phyloP scores from a whole-genome alignment of 768 basidiomycete species.

The Scleroderma bovista region DNA sequence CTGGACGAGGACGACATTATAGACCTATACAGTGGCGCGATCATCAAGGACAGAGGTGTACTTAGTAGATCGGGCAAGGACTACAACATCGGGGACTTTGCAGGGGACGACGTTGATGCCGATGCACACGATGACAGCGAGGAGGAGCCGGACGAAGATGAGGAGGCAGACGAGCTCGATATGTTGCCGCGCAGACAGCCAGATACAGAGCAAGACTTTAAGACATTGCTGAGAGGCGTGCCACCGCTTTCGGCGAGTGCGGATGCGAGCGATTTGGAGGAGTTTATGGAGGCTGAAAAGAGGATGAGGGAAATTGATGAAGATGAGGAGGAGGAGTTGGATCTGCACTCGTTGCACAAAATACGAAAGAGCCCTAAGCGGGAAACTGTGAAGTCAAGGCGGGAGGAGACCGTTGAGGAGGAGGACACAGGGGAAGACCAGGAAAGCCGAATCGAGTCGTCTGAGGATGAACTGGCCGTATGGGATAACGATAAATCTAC shows the following conservation, averaged over 20 bases:
- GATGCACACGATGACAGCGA: slow-evolving; percentile 36
- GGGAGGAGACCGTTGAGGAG: slow-evolving; percentile 7
- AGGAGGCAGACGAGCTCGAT: slow-evolving; percentile 54
- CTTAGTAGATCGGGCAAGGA: slow-evolving; percentile 38
- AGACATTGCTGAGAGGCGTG: slow-evolving; percentile 30
- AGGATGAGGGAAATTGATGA: slow-evolving; percentile 39
- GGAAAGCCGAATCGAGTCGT: slow-evolving; percentile 23
- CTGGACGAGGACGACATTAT: slow-evolving; percentile 80
- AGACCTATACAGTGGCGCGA: slow-evolving; percentile 53
- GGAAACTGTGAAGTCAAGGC: too few species aligned
- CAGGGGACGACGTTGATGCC: slow-evolving; percentile 28
- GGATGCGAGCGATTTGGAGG: slow-evolving; percentile 58
- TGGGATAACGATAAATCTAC: slow-evolving; percentile 41
- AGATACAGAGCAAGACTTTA: slow-evolving; percentile 22
- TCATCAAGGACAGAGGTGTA: slow-evolving; percentile 69
- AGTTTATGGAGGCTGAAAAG: slow-evolving; percentile 63
- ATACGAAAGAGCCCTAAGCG: too few species aligned
- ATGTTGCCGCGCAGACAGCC: slow-evolving; percentile 34
- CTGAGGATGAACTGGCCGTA: slow-evolving; percentile 45
- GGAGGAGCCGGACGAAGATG: slow-evolving; percentile 49
- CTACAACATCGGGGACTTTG: slow-evolving; percentile 50
- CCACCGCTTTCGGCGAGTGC: slow-evolving; percentile 42
- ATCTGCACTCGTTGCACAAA: slow-evolving; percentile 16
- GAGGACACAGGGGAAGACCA: slow-evolving; percentile 4
- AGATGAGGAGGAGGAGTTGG: slow-evolving; percentile 21